These are phyloP conservation scores for carrot (Daucus carota) DNA, from an alignment of 129 eudicot genomes.

Conservation along the genomic window DH1_v3.0 NC_030383.2:4874501-4875000, in stretches of 20 bases:
- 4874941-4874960: neutral
- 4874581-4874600: constrained; percentile 59
- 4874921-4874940: neutral
- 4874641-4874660: constrained; percentile 30
- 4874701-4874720: constrained; percentile 26
- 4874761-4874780: constrained; percentile 44
- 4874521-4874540: constrained; percentile 50
- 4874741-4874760: constrained; percentile 44
- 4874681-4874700: constrained; percentile 19
- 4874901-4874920: neutral
- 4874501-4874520: constrained; percentile 35
- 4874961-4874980: neutral
- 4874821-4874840: constrained; percentile 9
- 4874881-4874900: neutral
- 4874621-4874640: constrained; percentile 53
- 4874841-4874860: neutral
- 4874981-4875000: neutral
- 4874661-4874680: constrained; percentile 18
- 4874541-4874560: constrained; percentile 69
- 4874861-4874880: neutral
- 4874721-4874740: constrained; percentile 21
- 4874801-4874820: constrained; percentile 69
- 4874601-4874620: constrained; percentile 70
- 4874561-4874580: constrained; percentile 47
- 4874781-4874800: constrained; percentile 66